A percentile compares a stretch with the other conserved stretches of the same genome.
Evolutionary conservation across 2,329 filamentous ascomycete species (phyloP).

Genomic region (Pestalotiopsis sp.): DNA sequence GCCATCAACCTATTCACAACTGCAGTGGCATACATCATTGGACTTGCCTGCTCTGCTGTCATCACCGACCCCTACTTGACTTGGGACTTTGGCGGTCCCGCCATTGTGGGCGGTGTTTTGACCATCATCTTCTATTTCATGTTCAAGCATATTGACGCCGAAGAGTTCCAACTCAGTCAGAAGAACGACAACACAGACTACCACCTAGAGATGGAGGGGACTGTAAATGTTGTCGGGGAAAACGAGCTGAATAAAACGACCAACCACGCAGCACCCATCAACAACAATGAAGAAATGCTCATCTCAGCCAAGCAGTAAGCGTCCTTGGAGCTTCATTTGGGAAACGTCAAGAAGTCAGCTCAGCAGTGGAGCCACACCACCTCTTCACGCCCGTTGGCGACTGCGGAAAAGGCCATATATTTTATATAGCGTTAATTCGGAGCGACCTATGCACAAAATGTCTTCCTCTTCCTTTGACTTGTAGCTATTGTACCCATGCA

Average conservation of each 20-base stretch:
- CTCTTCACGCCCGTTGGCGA: no score
- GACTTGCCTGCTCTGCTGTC: conserved; percentile 45
- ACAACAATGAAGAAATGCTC: conserved; percentile 37
- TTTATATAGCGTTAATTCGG: no score
- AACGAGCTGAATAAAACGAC: conserved; percentile 39
- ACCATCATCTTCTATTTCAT: conserved; percentile 48
- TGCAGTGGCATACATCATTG: conserved; percentile 47
- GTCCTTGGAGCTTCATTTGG: not conserved
- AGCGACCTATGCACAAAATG: no score
- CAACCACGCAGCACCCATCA: conserved; percentile 32
- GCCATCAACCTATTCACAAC: conserved; percentile 51
- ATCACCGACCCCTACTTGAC: conserved; percentile 51
- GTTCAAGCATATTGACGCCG: conserved; percentile 48
- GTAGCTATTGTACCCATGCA: no score
- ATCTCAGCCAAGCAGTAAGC: conserved; percentile 36
- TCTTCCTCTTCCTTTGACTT: no score
- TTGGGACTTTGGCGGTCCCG: conserved; percentile 51
- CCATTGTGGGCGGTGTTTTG: conserved; percentile 46
- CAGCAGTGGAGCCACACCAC: no score
- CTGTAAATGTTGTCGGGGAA: conserved; percentile 42
- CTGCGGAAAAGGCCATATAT: no score
- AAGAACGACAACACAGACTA: conserved; percentile 41
- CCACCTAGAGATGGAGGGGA: conserved; percentile 37
- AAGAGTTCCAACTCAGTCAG: conserved; percentile 44
- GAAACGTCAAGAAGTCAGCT: no score